phyloP scores from a whole-genome alignment of 129 eudicot genomes.

The Escallonia herrerae region DNA sequence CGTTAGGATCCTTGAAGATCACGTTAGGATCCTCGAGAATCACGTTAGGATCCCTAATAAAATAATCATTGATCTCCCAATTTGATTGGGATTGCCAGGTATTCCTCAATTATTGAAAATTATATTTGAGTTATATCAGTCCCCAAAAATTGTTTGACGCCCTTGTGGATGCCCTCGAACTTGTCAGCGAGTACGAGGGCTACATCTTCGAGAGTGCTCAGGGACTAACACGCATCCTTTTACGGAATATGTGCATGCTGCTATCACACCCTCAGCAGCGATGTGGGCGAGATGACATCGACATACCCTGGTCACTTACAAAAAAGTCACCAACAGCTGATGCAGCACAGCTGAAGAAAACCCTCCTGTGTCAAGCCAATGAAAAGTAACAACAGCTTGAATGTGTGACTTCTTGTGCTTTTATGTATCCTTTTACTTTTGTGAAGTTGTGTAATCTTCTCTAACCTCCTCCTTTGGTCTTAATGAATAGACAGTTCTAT shows the following conservation, averaged over 20 bases:
- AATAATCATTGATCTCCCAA: no score
- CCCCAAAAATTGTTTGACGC: constrained; percentile 86
- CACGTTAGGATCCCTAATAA: no score
- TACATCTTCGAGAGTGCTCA: constrained; percentile 91
- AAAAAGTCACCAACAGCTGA: constrained; percentile 53
- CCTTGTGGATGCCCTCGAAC: constrained; percentile 86
- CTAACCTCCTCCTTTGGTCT: not conserved
- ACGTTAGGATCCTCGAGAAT: no score
- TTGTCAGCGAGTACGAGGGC: constrained; percentile 77
- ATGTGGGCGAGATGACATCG: constrained; percentile 73
- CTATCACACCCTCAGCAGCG: constrained; percentile 92
- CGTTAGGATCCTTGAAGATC: no score
- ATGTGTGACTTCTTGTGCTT: not conserved
- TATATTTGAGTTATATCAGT: no score
- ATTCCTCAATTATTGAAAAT: no score
- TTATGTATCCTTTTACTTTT: no score
- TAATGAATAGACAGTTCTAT: not conserved
- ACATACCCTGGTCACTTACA: constrained; percentile 62
- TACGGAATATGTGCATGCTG: constrained; percentile 67
- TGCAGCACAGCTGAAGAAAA: constrained; percentile 34
- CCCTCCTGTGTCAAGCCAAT: constrained; percentile 48
- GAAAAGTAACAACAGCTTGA: constrained; percentile 6
- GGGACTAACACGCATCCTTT: constrained; percentile 70
- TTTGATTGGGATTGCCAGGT: no score
- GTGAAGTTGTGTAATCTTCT: not conserved